Evolutionary conservation across 495 filamentous ascomycete species (phyloP).

Genomic region (Penicillium malachiteum): DNA sequence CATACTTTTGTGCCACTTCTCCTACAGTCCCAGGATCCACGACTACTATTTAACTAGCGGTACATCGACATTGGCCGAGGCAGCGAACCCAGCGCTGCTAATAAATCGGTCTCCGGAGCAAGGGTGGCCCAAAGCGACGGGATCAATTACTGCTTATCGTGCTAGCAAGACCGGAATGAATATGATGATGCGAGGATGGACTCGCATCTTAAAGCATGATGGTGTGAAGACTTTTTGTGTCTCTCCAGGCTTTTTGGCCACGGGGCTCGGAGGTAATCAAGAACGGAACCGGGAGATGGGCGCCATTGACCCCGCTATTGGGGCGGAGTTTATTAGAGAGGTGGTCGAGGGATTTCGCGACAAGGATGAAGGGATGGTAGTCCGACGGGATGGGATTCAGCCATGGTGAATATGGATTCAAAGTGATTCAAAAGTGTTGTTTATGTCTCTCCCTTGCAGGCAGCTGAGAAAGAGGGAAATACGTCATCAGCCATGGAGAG

Average conservation of each 20-base stretch:
- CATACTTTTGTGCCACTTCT: slow-evolving; percentile 45
- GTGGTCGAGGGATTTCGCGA: slow-evolving; percentile 51
- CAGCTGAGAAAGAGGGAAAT: background rate
- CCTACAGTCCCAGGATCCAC: slow-evolving; percentile 40
- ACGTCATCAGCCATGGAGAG: background rate
- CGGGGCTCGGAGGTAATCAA: slow-evolving; percentile 37
- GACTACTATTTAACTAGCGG: slow-evolving; percentile 52
- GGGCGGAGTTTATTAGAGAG: slow-evolving; percentile 41
- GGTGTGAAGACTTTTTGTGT: slow-evolving; percentile 60
- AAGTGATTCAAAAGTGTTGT: background rate
- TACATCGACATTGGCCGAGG: slow-evolving; percentile 43
- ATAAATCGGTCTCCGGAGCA: slow-evolving; percentile 36
- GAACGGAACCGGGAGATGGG: slow-evolving; percentile 35
- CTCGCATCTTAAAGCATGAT: slow-evolving; percentile 50
- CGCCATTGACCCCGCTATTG: slow-evolving; percentile 42
- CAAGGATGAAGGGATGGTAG: slow-evolving; percentile 45
- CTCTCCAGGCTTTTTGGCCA: slow-evolving; percentile 57
- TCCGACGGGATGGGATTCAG: slow-evolving; percentile 36
- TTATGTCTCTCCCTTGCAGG: background rate
- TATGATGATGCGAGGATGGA: slow-evolving; percentile 65
- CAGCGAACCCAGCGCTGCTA: slow-evolving; percentile 18
- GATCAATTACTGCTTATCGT: slow-evolving; percentile 42
- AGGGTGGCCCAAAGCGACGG: slow-evolving; percentile 47
- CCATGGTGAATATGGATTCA: slow-evolving; percentile 33
- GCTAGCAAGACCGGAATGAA: slow-evolving; percentile 60